These are phyloP conservation scores for Oehlia diaphana DNA, from an alignment of 192 early-diverging fungal genomes.

Conservation along the genomic window DNA sequence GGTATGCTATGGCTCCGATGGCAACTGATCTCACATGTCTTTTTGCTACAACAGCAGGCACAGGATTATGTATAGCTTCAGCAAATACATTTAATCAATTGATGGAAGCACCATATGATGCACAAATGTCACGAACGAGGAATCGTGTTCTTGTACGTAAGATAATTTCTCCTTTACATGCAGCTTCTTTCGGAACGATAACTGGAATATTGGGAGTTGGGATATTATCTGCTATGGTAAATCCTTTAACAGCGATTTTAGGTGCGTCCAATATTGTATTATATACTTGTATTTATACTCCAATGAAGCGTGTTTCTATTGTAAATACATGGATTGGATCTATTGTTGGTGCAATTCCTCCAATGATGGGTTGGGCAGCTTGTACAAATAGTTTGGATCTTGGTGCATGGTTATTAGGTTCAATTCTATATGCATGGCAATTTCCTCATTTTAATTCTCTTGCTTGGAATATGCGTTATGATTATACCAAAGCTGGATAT, in stretches of 20 bases:
- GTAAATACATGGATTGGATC: conserved; percentile 97
- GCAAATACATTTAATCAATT: conserved; percentile 98
- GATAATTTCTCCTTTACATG: conserved; percentile 73
- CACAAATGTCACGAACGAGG: conserved; percentile 94
- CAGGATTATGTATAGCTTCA: conserved; percentile 79
- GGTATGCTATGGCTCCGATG: conserved; percentile 89
- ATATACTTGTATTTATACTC: conserved; percentile 89
- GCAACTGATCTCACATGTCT: conserved; percentile 60
- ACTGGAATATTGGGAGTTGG: conserved; percentile 68
- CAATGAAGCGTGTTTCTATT: conserved; percentile 89
- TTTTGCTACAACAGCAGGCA: conserved; percentile 82
- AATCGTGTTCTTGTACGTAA: conserved; percentile 84
- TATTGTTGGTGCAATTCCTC: conserved; percentile 95
- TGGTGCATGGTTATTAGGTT: conserved; percentile 81
- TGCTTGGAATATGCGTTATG: conserved; percentile 85
- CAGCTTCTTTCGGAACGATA: conserved; percentile 67
- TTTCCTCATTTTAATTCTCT: conserved; percentile 98
- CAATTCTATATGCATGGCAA: conserved; percentile 93
- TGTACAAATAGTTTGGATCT: conserved; percentile 71
- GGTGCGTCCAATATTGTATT: conserved; percentile 87
- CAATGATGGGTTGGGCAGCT: conserved; percentile 97
- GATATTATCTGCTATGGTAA: conserved; percentile 74
- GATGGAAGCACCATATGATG: conserved; percentile 93
- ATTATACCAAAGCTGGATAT: conserved; percentile 97
- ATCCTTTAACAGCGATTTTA: conserved; percentile 80